phyloP scores from a whole-genome alignment of 2,329 filamentous ascomycete species.

The Cladorrhinum sp. region DNA sequence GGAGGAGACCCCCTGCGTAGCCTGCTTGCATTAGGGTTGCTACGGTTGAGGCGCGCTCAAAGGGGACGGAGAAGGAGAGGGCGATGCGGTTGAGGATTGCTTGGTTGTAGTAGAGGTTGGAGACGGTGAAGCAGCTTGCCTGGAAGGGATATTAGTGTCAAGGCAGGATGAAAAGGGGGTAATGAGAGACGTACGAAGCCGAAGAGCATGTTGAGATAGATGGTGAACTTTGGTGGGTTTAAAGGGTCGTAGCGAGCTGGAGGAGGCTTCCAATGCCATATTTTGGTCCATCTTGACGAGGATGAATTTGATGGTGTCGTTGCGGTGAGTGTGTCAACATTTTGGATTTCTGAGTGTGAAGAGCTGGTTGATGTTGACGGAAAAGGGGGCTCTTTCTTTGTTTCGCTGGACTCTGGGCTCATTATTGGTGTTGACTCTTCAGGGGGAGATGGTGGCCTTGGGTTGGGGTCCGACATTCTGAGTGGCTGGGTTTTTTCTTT shows the following conservation, averaged over 20 bases:
- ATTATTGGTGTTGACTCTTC: neutral
- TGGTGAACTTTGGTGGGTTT: constrained; percentile 64
- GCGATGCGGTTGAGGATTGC: constrained; percentile 76
- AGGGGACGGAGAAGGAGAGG: constrained; percentile 64
- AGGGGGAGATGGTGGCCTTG: neutral
- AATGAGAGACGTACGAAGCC: constrained; percentile 48
- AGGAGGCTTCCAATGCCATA: constrained; percentile 54
- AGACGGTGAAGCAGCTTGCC: constrained; percentile 65
- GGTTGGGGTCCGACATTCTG: neutral
- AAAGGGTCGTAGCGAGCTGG: constrained; percentile 66
- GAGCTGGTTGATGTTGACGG: neutral
- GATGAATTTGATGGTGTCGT: neutral
- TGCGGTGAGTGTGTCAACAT: neutral
- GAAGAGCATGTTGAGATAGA: constrained; percentile 68
- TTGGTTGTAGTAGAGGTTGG: constrained; percentile 79
- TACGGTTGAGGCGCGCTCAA: constrained; percentile 64
- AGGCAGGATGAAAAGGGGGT: neutral
- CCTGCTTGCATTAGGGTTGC: constrained; percentile 77
- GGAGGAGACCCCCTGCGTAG: constrained; percentile 69
- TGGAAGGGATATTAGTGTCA: constrained; percentile 24
- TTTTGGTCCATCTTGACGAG: neutral
- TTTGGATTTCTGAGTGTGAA: neutral
- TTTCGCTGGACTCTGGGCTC: neutral
- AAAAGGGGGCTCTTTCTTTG: neutral
- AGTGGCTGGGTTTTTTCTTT: neutral